These are phyloP conservation scores for Sporothrix globosa DNA, from an alignment of 2,329 filamentous ascomycete species.

Conservation along the genomic window DNA sequence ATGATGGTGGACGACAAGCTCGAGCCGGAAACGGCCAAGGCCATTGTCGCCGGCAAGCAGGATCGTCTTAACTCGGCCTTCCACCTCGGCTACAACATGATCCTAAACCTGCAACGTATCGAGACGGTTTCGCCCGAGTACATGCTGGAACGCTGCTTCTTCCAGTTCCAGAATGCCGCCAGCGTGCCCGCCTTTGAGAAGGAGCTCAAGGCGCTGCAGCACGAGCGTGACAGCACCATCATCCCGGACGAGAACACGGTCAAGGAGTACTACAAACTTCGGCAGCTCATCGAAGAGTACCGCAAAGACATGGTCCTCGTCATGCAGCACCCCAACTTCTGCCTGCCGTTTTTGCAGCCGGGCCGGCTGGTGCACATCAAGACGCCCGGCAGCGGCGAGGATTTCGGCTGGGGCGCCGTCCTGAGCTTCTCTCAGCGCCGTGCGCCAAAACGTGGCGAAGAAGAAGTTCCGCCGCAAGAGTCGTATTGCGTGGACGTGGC, in stretches of 20 bases:
- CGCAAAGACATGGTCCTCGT: slow-evolving; percentile 88
- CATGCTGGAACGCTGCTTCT: slow-evolving; percentile 98
- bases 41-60: slow-evolving; percentile 94
- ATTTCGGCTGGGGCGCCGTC: slow-evolving; percentile 95
- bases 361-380: slow-evolving; percentile 89
- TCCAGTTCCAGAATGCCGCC: slow-evolving; percentile 95
- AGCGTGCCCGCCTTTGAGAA: slow-evolving; percentile 83
- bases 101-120: slow-evolving; percentile 93
- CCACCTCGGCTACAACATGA: slow-evolving; percentile 98
- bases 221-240: slow-evolving; percentile 69
- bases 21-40: slow-evolving; percentile 89
- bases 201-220: slow-evolving; percentile 77
- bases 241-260: slow-evolving; percentile 87
- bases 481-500: slow-evolving; percentile 82
- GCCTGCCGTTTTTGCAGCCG: slow-evolving; percentile 78
- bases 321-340: slow-evolving; percentile 89
- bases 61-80: slow-evolving; percentile 98
- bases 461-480: slow-evolving; percentile 73
- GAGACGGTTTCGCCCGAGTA: slow-evolving; percentile 98
- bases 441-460: slow-evolving; percentile 63
- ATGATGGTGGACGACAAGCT: slow-evolving; percentile 99
- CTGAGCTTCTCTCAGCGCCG: slow-evolving; percentile 72
- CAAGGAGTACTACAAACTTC: slow-evolving; percentile 90
- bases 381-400: slow-evolving; percentile 68
- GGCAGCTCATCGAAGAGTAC: slow-evolving; percentile 80